Base-by-base conservation (phyloP, 352 stramenopile genomes). In the Phytophthora foliorum region DNA sequence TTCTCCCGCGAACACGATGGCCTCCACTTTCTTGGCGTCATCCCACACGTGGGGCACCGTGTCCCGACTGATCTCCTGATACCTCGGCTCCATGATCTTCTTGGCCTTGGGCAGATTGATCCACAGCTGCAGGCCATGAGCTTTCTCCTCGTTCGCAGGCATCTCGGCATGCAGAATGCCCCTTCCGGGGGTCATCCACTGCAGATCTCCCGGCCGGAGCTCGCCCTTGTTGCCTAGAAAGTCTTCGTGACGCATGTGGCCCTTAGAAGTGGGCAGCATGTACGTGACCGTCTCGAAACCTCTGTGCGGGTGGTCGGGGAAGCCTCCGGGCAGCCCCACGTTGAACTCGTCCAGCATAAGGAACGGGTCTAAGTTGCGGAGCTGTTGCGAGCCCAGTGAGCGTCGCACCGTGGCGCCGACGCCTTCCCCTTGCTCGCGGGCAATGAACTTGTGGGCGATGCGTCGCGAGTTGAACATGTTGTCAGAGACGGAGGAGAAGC, bases 271-370 rank as follows among this genome's bases (percentile, higher is more conserved):
- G 24, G 79, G 79, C 10, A 98, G 65, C 74, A 95, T 82, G 73
- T 97, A 97, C 21, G 94, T 98, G 1, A 98, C 78, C 1, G 92
- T 98, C 51, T 97, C 81, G 59, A 98, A 98, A 21, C 94, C 94
- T 49, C 91, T 72, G 75, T 98, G 94, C 21, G 91, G 91, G 79
- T 98, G 94, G 31, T 92, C 77, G 2, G 93, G 88, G 80, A 98
- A 98, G 1, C 93, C 93, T 27, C 93, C 89, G 2, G 91, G 78
- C 1, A 86, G 44, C 0, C 69, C 80, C 7, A 80, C 67, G 57
- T 84, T 73, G 67, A 85, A 85, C 42, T 90, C 81, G 53, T 88
- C 79, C 21, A 90, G 61, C 81, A 88, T 82, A 9, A 89, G 73
- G 60, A 90, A 90, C 24, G 79, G 81, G 60, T 88, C 81, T 1